Conservation (phyloP, 495 filamentous ascomycete genomes). For the Aspergillus panamensis region DNA sequence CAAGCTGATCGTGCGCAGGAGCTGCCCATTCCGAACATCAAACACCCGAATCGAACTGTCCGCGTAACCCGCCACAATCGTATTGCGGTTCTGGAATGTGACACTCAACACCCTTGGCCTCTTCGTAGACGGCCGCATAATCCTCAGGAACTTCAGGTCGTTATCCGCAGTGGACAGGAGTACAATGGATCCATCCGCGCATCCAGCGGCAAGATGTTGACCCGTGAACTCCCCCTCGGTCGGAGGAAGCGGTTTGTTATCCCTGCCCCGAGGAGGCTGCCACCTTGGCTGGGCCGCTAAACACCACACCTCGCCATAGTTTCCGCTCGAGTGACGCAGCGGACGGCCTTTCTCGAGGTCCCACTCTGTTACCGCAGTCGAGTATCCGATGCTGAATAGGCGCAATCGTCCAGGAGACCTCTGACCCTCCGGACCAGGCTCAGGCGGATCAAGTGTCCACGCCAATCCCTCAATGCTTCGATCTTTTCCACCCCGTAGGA, state of each 20-base stretch:
- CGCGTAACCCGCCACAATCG: constrained; percentile 83
- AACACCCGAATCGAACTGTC: constrained; percentile 89
- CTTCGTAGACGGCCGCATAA: constrained; percentile 72
- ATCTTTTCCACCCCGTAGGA: constrained; percentile 78
- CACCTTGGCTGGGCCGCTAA: constrained; percentile 78
- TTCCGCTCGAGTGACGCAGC: constrained; percentile 78
- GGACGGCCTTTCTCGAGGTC: constrained; percentile 74
- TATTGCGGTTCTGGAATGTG: constrained; percentile 78
- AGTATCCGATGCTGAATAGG: constrained; percentile 96
- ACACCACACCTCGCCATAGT: constrained; percentile 96
- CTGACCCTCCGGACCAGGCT: constrained; percentile 57
- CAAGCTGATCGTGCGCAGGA: constrained; percentile 76
- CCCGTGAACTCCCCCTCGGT: constrained; percentile 47
- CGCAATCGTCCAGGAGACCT: constrained; percentile 69
- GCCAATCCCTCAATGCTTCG: constrained; percentile 84
- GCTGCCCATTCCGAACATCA: constrained; percentile 73
- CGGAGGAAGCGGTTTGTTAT: constrained; percentile 31
- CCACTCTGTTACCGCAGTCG: constrained; percentile 90
- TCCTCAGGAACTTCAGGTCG: constrained; percentile 67
- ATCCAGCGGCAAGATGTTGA: constrained; percentile 83
- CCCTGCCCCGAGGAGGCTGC: constrained; percentile 35
- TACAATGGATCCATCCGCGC: constrained; percentile 85
- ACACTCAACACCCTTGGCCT: constrained; percentile 84
- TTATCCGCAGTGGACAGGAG: constrained; percentile 79
- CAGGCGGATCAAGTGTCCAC: constrained; percentile 85